Conservation (phyloP, 2,329 filamentous ascomycete species). For the Sporothrix luriei region DNA sequence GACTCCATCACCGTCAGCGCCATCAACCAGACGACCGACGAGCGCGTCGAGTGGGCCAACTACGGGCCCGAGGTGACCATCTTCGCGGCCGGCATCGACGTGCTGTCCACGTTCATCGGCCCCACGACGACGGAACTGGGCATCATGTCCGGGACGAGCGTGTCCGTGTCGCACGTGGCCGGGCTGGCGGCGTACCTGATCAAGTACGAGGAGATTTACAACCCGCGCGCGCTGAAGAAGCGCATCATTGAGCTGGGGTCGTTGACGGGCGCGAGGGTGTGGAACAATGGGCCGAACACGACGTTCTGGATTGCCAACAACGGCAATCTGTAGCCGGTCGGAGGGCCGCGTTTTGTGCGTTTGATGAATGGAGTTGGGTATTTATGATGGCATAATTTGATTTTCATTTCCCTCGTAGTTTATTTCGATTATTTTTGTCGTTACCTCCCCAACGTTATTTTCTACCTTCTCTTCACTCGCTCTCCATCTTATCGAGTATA, state of each 20-base stretch:
- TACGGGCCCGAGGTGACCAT: slow-evolving; percentile 58
- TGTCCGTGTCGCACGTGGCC: slow-evolving; percentile 37
- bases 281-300: slow-evolving; percentile 49
- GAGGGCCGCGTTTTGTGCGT: background rate
- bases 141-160: slow-evolving; percentile 36
- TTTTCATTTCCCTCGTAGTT: background rate
- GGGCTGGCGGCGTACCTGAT: slow-evolving; percentile 38
- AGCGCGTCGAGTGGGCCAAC: slow-evolving; percentile 60
- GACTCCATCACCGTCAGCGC: slow-evolving; percentile 63
- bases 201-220: slow-evolving; percentile 44
- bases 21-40: slow-evolving; percentile 55
- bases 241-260: slow-evolving; percentile 64
- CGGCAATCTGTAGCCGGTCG: slow-evolving; percentile 43
- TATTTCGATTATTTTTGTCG: background rate
- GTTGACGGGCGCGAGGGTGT: slow-evolving; percentile 50
- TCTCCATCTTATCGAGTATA: background rate
- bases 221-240: slow-evolving; percentile 60
- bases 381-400: background rate
- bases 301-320: slow-evolving; percentile 62
- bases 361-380: slow-evolving; percentile 19
- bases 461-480: background rate
- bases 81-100: slow-evolving; percentile 59
- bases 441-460: background rate
- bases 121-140: slow-evolving; percentile 50
- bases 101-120: slow-evolving; percentile 56